Conservation (phyloP, 345 rosid genomes). For the Bruguiera sexangula region DNA sequence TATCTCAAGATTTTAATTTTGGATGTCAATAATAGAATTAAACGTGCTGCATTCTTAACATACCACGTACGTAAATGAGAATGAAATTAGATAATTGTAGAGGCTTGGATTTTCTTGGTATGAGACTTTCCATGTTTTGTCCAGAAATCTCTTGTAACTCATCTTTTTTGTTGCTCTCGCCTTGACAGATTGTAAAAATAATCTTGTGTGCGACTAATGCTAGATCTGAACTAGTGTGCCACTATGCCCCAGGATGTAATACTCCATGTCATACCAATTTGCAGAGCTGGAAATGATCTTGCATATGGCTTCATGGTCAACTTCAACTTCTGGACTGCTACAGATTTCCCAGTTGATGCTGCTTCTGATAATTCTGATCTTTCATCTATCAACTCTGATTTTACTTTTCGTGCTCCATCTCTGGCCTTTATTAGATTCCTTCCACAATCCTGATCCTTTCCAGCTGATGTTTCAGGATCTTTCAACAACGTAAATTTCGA, state of each 20-base stretch:
- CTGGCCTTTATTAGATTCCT: conserved; percentile 22
- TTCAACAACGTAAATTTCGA: conserved; percentile 46
- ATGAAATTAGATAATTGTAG: no score
- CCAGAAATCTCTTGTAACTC: conserved; percentile 1
- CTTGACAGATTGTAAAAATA: conserved; percentile 5
- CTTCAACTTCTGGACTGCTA: conserved; percentile 41
- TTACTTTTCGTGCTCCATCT: conserved; percentile 60
- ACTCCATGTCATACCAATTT: conserved; percentile 81
- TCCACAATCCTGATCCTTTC: conserved; percentile 31
- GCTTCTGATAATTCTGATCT: conserved; percentile 56
- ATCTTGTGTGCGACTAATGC: conserved; percentile 42
- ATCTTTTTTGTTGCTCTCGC: not conserved
- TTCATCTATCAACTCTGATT: conserved; percentile 65
- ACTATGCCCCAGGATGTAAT: conserved; percentile 82
- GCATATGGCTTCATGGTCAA: conserved; percentile 46
- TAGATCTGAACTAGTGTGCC: conserved; percentile 65
- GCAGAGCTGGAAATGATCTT: conserved; percentile 67
- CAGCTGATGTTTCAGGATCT: conserved; percentile 54
- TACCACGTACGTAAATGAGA: no score
- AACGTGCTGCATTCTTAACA: not conserved
- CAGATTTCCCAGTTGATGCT: conserved; percentile 40
- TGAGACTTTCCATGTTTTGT: not conserved
- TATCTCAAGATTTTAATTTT: no score
- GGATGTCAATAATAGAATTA: not conserved
- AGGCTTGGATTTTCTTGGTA: not conserved